These are phyloP conservation scores for Priceomyces haplophilus DNA, from an alignment of 805 yeast species.

Conservation along the genomic window DNA sequence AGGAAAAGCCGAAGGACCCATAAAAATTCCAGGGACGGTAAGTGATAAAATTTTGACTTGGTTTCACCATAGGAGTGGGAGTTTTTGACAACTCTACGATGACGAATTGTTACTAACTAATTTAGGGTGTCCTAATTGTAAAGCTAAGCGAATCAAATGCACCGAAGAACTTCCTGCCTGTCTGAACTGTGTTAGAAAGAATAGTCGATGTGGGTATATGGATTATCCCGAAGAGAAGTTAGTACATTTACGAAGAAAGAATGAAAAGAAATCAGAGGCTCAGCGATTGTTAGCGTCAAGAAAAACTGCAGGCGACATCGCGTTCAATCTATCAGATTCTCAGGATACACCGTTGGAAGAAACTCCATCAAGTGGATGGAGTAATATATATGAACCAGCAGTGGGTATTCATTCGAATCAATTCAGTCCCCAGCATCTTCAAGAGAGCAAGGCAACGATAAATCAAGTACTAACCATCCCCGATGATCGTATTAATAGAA, in stretches of 20 bases:
- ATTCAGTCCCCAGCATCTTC: too few relatives aligned
- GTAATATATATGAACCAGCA: not conserved
- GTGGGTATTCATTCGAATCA: too few relatives aligned
- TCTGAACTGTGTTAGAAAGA: conserved; percentile 35
- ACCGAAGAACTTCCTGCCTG: conserved; percentile 43
- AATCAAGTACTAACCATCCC: too few relatives aligned
- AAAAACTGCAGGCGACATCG: not conserved
- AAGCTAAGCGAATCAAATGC: conserved; percentile 41
- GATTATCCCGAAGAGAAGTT: conserved; percentile 39
- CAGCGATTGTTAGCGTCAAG: not conserved
- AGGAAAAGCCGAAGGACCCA: conserved; percentile 34
- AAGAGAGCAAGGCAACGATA: too few relatives aligned
- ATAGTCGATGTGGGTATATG: conserved; percentile 39
- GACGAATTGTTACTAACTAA: not conserved
- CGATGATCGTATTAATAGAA: too few relatives aligned
- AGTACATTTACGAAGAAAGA: conserved; percentile 32
- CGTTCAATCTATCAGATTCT: not conserved
- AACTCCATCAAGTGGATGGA: not conserved
- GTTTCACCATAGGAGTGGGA: conserved; percentile 8
- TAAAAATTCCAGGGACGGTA: conserved; percentile 39
- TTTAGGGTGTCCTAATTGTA: conserved; percentile 42
- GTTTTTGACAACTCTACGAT: not conserved
- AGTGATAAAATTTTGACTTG: conserved; percentile 5
- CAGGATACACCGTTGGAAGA: not conserved
- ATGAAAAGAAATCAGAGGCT: conserved; percentile 17